phyloP scores from a whole-genome alignment of 2,329 filamentous ascomycete genomes.

The Macrophomina pseudophaseolina region DNA sequence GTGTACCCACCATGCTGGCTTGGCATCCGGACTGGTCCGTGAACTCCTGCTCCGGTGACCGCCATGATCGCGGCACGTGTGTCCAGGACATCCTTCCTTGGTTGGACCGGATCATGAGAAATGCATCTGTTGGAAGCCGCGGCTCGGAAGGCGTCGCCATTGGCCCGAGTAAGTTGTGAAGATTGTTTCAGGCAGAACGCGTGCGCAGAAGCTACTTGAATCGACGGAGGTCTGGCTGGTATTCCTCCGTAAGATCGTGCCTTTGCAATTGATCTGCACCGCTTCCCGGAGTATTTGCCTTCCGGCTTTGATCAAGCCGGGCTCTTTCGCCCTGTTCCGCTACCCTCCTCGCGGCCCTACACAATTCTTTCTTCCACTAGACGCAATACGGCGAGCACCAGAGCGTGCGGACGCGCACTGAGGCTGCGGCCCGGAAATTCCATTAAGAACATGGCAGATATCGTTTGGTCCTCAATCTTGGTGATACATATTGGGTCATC shows the following conservation, averaged over 20 bases:
- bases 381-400: background rate
- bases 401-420: background rate
- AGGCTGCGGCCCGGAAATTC: background rate
- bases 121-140: background rate
- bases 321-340: background rate
- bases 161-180: constrained; percentile 1
- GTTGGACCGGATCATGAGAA: background rate
- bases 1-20: constrained; percentile 15
- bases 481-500: constrained; percentile 18
- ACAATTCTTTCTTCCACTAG: background rate
- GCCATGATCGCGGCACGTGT: background rate
- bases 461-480: background rate
- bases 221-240: background rate
- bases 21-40: background rate
- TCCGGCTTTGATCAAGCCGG: background rate
- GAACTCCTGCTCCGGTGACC: background rate
- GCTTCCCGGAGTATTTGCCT: background rate
- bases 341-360: background rate
- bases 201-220: background rate
- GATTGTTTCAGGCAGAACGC: background rate
- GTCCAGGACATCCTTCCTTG: background rate
- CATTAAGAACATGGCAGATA: background rate
- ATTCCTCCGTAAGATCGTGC: background rate
- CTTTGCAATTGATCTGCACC: background rate
- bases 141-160: background rate